Conservation (phyloP, 1,139 yeast genomes). For the Williopsis jadinii region DNA sequence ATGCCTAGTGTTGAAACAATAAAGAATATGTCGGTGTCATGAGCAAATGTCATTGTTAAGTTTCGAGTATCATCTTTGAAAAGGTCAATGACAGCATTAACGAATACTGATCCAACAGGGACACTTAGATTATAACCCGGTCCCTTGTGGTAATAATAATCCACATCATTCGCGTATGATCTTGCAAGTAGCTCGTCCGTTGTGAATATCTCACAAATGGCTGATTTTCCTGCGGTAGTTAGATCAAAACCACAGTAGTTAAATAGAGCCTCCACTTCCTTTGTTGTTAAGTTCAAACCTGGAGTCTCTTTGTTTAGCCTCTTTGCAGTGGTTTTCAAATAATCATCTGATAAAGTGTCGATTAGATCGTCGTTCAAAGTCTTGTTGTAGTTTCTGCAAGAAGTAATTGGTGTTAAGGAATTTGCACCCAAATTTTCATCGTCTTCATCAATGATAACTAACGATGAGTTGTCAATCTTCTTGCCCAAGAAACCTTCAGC, state of each 20-base stretch:
- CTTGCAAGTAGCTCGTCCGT: conserved; percentile 39
- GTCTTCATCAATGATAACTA: conserved; percentile 15
- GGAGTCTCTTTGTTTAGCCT: conserved; percentile 25
- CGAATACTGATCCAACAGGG: conserved; percentile 40
- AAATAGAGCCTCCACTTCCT: conserved; percentile 35
- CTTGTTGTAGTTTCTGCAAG: conserved; percentile 22
- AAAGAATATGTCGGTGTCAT: conserved; percentile 17
- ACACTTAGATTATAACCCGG: conserved; percentile 41
- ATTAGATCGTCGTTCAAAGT: conserved; percentile 16
- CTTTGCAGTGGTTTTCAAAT: conserved; percentile 19
- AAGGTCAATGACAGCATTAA: conserved; percentile 41
- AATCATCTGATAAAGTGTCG: conserved; percentile 12
- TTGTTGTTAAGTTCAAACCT: conserved; percentile 30
- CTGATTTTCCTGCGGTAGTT: conserved; percentile 40
- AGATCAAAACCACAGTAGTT: conserved; percentile 48
- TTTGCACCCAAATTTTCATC: conserved; percentile 31
- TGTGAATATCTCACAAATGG: conserved; percentile 46
- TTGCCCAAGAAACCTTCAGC: conserved; percentile 17
- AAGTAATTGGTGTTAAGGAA: conserved; percentile 25
- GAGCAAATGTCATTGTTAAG: conserved; percentile 14
- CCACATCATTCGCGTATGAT: conserved; percentile 38
- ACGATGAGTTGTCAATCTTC: conserved; percentile 4
- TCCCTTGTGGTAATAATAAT: conserved; percentile 41
- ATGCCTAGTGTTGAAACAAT: conserved; percentile 40
- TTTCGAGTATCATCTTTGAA: conserved; percentile 21